Conservation (phyloP, 2,329 filamentous ascomycete genomes). For the Talaromyces sp. region DNA sequence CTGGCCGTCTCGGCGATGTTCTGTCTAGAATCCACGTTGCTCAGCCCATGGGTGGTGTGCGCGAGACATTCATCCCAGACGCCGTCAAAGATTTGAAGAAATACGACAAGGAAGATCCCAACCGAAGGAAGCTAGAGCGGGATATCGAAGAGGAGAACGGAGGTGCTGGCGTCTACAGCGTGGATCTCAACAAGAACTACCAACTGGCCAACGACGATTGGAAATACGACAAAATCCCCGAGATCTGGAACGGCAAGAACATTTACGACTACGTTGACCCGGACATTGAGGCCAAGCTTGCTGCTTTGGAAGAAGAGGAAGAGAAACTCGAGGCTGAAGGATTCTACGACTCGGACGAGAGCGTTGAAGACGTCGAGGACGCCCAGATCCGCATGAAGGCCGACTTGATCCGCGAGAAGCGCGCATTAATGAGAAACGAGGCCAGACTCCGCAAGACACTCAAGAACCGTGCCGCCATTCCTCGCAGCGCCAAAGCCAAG, state of each 20-base stretch:
- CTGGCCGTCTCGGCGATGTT: constrained; percentile 80
- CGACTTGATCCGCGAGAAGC: constrained; percentile 91
- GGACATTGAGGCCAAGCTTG: constrained; percentile 89
- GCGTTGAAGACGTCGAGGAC: constrained; percentile 82
- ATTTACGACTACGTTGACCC: constrained; percentile 96
- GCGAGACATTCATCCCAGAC: constrained; percentile 84
- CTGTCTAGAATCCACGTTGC: constrained; percentile 94
- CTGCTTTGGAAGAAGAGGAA: constrained; percentile 89
- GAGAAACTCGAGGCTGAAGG: constrained; percentile 86
- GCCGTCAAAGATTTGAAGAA: constrained; percentile 74
- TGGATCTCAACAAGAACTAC: constrained; percentile 86
- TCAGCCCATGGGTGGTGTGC: constrained; percentile 76
- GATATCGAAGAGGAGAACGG: constrained; percentile 90
- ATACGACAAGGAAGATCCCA: constrained; percentile 85
- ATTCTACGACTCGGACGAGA: constrained; percentile 81
- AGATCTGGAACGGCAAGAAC: constrained; percentile 92
- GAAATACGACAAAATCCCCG: constrained; percentile 94
- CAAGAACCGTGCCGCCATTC: constrained; percentile 94
- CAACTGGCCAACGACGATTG: constrained; percentile 81
- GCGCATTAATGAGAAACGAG: constrained; percentile 85
- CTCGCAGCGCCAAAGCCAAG: constrained; percentile 73
- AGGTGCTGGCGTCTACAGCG: constrained; percentile 91
- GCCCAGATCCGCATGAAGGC: constrained; percentile 86
- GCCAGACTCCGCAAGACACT: constrained; percentile 91
- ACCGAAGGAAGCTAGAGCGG: constrained; percentile 69